phyloP scores from a whole-genome alignment of 148 eudicot genomes.

The Vaccinium corymbosum region DNA sequence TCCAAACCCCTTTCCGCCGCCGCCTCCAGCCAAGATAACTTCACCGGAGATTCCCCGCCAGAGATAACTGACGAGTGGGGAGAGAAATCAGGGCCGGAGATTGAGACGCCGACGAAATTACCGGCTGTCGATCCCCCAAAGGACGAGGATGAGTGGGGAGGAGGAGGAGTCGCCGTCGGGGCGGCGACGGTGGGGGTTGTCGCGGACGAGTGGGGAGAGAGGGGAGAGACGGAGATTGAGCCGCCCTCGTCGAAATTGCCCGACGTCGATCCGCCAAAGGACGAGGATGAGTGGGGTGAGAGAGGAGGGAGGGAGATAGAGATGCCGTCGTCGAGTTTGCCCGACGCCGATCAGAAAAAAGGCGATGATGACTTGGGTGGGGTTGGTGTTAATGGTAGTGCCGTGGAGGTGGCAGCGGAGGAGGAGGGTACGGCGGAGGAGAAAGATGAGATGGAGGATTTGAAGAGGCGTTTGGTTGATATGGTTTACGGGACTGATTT shows the following conservation, averaged over 20 bases:
- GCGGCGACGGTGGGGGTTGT: background rate
- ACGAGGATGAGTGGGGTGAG: conserved; percentile 78
- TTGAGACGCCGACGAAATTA: conserved; percentile 43
- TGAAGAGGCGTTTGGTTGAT: conserved; percentile 86
- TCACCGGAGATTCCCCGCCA: background rate
- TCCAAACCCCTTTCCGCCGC: conserved; percentile 21
- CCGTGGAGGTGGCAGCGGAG: conserved; percentile 24
- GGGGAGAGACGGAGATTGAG: conserved; percentile 24
- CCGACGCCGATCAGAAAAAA: conserved; percentile 56
- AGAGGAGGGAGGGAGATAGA: conserved; percentile 25
- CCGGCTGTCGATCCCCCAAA: conserved; percentile 56
- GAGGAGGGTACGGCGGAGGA: conserved; percentile 16
- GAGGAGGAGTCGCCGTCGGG: conserved; percentile 3
- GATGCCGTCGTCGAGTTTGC: conserved; percentile 28
- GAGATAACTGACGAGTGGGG: conserved; percentile 65
- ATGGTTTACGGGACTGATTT: conserved; percentile 71
- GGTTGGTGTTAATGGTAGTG: conserved; percentile 14
- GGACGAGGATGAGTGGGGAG: conserved; percentile 64
- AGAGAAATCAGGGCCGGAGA: conserved; percentile 49
- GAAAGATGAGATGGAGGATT: conserved; percentile 36
- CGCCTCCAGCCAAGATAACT: conserved; percentile 1
- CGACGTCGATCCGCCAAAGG: conserved; percentile 57
- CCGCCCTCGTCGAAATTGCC: conserved; percentile 32
- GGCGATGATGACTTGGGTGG: conserved; percentile 57
- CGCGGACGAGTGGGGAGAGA: conserved; percentile 71